phyloP scores from a whole-genome alignment of 2,329 filamentous ascomycete species.

The Fusarium mexicanum region DNA sequence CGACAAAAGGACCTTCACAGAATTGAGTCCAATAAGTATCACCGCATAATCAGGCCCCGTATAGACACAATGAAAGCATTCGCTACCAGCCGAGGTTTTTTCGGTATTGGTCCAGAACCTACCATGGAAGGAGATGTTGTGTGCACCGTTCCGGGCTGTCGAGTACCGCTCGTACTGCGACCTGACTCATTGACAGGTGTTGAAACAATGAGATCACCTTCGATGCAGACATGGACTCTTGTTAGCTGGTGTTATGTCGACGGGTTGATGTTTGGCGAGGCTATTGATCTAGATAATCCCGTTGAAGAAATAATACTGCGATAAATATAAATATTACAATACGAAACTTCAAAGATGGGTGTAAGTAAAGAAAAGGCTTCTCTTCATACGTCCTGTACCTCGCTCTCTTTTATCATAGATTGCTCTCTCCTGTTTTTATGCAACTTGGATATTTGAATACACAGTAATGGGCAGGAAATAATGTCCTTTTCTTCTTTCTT shows the following conservation, averaged over 20 bases:
- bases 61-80: neutral
- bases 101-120: neutral
- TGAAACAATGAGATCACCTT: neutral
- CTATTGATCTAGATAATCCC: neutral
- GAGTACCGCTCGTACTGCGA: neutral
- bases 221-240: neutral
- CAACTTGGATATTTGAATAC: neutral
- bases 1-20: neutral
- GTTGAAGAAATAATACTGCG: neutral
- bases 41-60: neutral
- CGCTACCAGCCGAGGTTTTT: neutral
- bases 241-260: neutral
- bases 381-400: neutral
- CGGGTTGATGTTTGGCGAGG: neutral
- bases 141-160: neutral
- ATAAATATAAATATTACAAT: neutral
- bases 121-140: neutral
- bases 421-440: neutral
- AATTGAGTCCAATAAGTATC: neutral
- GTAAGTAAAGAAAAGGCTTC: no score
- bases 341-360: no score
- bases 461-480: neutral
- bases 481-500: neutral
- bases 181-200: neutral
- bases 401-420: neutral